These are phyloP conservation scores for Fusarium sulawesiense DNA, from an alignment of 2,329 filamentous ascomycete species.

Conservation along the genomic window DNA sequence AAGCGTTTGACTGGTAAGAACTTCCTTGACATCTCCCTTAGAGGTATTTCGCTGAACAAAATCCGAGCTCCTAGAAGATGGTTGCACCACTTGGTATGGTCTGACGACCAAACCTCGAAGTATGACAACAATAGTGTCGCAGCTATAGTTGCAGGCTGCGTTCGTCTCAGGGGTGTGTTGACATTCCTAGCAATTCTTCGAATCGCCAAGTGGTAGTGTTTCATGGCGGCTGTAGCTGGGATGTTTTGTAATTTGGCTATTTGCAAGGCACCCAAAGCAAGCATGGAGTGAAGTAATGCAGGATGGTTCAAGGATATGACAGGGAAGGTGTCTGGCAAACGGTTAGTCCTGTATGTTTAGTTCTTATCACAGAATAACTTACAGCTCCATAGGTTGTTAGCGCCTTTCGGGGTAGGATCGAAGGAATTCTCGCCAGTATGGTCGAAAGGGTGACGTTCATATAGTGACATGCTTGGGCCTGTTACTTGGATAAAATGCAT, in stretches of 20 bases:
- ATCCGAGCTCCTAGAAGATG: conserved; percentile 88
- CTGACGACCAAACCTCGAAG: conserved; percentile 94
- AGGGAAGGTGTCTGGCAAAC: conserved; percentile 75
- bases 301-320: conserved; percentile 85
- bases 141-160: conserved; percentile 84
- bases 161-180: conserved; percentile 73
- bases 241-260: conserved; percentile 83
- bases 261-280: conserved; percentile 87
- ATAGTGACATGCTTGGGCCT: conserved; percentile 85
- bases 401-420: conserved; percentile 68
- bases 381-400: conserved; percentile 75
- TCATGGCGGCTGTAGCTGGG: conserved; percentile 82
- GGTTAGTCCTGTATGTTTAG: conserved; percentile 36
- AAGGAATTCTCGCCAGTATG: conserved; percentile 69
- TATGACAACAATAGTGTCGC: conserved; percentile 88
- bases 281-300: conserved; percentile 89
- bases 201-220: conserved; percentile 90
- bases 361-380: conserved; percentile 46
- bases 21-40: conserved; percentile 76
- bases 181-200: conserved; percentile 82
- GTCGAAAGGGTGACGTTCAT: conserved; percentile 83
- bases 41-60: conserved; percentile 84
- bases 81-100: conserved; percentile 95
- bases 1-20: conserved; percentile 72
- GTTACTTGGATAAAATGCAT: conserved; percentile 93